Evolutionary conservation across 805 yeast genomes (phyloP), one percentile per base, ranked within the genome.

Genomic region (Starmerella bombicola): DNA sequence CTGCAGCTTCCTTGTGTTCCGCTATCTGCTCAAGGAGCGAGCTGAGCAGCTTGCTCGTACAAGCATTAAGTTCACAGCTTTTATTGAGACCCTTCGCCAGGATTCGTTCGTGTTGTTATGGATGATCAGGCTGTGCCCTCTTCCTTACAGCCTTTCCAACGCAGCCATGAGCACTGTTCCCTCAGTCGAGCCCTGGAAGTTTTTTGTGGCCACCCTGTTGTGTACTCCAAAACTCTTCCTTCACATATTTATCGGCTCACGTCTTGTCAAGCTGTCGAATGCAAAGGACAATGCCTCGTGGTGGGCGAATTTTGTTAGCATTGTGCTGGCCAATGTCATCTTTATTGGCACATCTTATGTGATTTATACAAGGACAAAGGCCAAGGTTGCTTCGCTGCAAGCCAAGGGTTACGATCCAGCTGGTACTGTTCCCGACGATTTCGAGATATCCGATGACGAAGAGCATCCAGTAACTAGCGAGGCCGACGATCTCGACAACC

Each of bases 131-230:
- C 59, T 88, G 42, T 84, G 95, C 51, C 98, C 98, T 0, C 70
- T 88, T 53, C 97, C 97, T 0, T 91, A 85, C 57, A 84, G 95
- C 2, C 64, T 88, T 24, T 78, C 91, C 0, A 88, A 88, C 54
- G 96, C 95, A 3, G 96, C 94, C 0, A 67, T 91, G 49, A 91
- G 94, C 8, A 78, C 93, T 2, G 72, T 88, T 12, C 95, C 93
- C 0, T 80, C 82, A 15, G 68, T 88, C 10, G 66, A 78, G 0
- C 62, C 76, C 2, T 46, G 59, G 31, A 74, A 76, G 20, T 88
- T 80, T 57, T 63, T 76, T 2, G 54, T 77, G 24, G 94, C 95
- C 1, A 78, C 85, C 19, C 48, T 74, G 0, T 57, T 83, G 25
- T 75, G 93, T 2, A 74, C 93, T 0, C 97, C 97, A 6, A 91